Percentiles rank a stretch among this genome's conserved stretches.
These are phyloP conservation scores for Termitomyces sp. DNA, from an alignment of 768 basidiomycete species.

Conservation along the genomic window DNA sequence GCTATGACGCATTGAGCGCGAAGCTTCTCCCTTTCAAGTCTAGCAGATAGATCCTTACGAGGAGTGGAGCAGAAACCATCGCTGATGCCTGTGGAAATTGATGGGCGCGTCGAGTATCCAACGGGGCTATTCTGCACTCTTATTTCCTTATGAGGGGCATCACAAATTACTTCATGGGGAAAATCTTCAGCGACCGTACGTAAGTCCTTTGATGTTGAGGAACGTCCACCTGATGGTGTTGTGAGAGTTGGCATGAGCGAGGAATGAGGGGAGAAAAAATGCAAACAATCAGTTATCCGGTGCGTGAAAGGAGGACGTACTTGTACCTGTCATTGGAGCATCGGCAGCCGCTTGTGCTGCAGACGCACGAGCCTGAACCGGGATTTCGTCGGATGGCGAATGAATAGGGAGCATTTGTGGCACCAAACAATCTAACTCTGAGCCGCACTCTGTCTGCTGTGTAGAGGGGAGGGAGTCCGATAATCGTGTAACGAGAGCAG, in stretches of 20 bases:
- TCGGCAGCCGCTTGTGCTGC: slow-evolving; percentile 6
- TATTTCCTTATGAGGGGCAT: slow-evolving; percentile 6
- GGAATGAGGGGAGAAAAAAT: too few relatives aligned
- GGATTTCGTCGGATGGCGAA: slow-evolving; percentile 20
- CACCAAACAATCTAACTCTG: neutral
- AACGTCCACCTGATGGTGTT: neutral
- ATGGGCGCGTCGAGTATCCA: slow-evolving; percentile 9
- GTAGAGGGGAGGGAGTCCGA: slow-evolving; percentile 13
- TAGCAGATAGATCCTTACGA: slow-evolving; percentile 34
- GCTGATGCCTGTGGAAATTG: slow-evolving; percentile 6
- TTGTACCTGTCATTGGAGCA: neutral
- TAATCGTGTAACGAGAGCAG: slow-evolving; percentile 20
- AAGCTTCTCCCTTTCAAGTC: slow-evolving; percentile 39
- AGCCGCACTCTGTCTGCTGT: neutral
- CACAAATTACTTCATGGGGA: neutral
- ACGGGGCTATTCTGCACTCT: slow-evolving; percentile 2
- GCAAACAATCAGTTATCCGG: neutral
- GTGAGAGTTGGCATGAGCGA: neutral
- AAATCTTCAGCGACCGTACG: slow-evolving; percentile 2
- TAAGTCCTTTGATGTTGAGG: neutral
- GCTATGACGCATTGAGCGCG: slow-evolving; percentile 13
- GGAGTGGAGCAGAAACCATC: slow-evolving; percentile 5
- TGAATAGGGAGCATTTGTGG: neutral
- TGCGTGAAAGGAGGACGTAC: neutral
- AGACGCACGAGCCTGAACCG: slow-evolving; percentile 22